Evolutionary conservation across 2,329 filamentous ascomycete species (phyloP), one percentile per base, ranked within the genome.

Genomic region (Claviceps africana): DNA sequence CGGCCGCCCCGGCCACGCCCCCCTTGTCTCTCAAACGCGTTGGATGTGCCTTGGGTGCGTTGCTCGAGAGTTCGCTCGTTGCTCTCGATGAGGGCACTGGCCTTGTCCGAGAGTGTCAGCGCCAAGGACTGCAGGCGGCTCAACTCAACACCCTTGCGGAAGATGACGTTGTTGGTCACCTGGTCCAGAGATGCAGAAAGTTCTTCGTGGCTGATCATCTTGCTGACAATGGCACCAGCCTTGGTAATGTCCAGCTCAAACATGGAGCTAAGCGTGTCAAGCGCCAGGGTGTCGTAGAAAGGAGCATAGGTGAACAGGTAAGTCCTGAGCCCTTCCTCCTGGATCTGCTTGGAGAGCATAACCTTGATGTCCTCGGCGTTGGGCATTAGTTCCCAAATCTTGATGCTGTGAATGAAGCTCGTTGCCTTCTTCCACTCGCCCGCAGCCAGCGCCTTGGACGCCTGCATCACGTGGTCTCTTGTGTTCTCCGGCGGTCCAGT

Each of bases 131-230:
- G 93, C 58, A 98, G 81, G 61, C 94, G 83, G 65, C 88, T 95
- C 58, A 98, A 82, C 77, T 98, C 94, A 57, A 98, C 93, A 54
- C 93, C 94, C 83, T 98, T 97, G 71, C 93, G 86, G 87, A 98
- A 98, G 73, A 97, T 93, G 71, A 98, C 88, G 50, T 88, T 94
- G 60, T 86, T 84, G 64, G 94, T 96, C 72, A 98, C 91, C 73
- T 98, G 93, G 75, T 98, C 94, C 30, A 98, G 82, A 39, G 93
- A 94, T 44, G 93, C 93, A 10, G 87, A 88, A 48, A 98, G 83
- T 71, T 98, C 93, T 72, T 98, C 93, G 75, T 98, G 93, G 63
- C 89, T 95, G 70, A 98, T 97, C 93, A 98, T 98, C 77, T 95
- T 95, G 78, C 88, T 95, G 64, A 98, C 83, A 52, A 98, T 83